A percentile compares a stretch with the other conserved stretches of the same genome.
Conservation (phyloP, 169 alveolate species). For the Plasmodium relictum region DNA sequence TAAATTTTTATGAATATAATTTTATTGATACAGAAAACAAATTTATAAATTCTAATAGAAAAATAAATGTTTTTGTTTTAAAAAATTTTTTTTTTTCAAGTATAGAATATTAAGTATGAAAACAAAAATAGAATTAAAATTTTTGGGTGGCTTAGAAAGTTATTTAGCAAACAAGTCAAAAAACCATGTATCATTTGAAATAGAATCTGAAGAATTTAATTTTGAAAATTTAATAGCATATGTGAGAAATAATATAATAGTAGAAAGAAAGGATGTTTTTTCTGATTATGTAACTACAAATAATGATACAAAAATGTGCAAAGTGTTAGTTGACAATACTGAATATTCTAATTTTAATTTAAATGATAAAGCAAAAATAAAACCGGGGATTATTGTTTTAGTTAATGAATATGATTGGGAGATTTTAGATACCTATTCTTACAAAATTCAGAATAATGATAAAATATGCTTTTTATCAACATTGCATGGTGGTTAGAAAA, state of each 20-base stretch:
- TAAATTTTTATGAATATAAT: too few relatives aligned
- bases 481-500: slow-evolving; percentile 95
- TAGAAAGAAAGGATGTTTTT: slow-evolving; percentile 82
- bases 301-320: slow-evolving; percentile 31
- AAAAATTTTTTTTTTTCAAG: not conserved
- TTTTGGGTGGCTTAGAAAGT: slow-evolving; percentile 75
- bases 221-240: slow-evolving; percentile 81
- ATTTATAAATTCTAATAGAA: too few relatives aligned
- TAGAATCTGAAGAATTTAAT: slow-evolving; percentile 60
- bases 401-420: slow-evolving; percentile 97
- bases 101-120: slow-evolving; percentile 6
- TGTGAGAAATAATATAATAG: slow-evolving; percentile 80
- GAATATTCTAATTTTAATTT: slow-evolving; percentile 65
- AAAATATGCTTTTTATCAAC: slow-evolving; percentile 94
- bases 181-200: slow-evolving; percentile 61
- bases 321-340: slow-evolving; percentile 67
- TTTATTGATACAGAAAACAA: too few relatives aligned
- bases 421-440: slow-evolving; percentile 90
- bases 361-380: slow-evolving; percentile 78
- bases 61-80: not conserved
- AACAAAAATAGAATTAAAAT: slow-evolving; percentile 73
- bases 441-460: slow-evolving; percentile 87
- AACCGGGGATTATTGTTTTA: slow-evolving; percentile 95
- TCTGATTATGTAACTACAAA: slow-evolving; percentile 65
- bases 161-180: slow-evolving; percentile 63